phyloP scores from a whole-genome alignment of 371 early-diverging fungal genomes.

The Mortierella sp. region DNA sequence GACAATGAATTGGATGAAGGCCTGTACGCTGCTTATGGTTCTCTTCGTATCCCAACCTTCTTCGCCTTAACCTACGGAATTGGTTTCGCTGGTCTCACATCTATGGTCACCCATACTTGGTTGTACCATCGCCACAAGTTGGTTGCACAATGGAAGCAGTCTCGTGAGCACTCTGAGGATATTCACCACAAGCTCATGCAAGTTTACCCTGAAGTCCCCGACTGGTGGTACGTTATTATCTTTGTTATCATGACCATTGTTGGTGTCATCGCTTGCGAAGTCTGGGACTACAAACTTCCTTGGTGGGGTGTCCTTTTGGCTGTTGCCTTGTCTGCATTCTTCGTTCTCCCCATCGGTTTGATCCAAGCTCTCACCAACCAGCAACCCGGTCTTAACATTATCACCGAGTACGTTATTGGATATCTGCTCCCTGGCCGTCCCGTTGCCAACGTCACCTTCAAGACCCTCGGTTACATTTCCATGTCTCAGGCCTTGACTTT shows the following conservation, averaged over 20 bases:
- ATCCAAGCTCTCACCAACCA: slow-evolving; percentile 79
- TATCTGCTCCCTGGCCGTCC: slow-evolving; percentile 68
- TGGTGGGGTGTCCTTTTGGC: slow-evolving; percentile 82
- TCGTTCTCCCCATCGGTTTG: slow-evolving; percentile 84
- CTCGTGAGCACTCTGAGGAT: slow-evolving; percentile 58
- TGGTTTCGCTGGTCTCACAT: slow-evolving; percentile 71
- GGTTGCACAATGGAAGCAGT: slow-evolving; percentile 56
- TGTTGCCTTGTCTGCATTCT: slow-evolving; percentile 67
- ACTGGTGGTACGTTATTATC: slow-evolving; percentile 78
- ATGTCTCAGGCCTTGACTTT: slow-evolving; percentile 66
- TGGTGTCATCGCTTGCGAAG: slow-evolving; percentile 70
- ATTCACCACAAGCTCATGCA: slow-evolving; percentile 64
- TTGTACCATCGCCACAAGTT: slow-evolving; percentile 66
- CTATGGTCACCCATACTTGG: slow-evolving; percentile 72
- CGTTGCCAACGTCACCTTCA: slow-evolving; percentile 61
- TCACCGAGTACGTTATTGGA: slow-evolving; percentile 75
- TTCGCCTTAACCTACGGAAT: slow-evolving; percentile 79
- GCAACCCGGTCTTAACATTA: slow-evolving; percentile 77
- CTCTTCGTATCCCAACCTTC: slow-evolving; percentile 81
- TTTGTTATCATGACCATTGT: slow-evolving; percentile 68
- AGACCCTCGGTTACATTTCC: slow-evolving; percentile 65
- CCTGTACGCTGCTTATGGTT: slow-evolving; percentile 69
- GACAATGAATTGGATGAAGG: slow-evolving; percentile 63
- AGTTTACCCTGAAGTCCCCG: slow-evolving; percentile 71
- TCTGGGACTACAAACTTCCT: slow-evolving; percentile 67